Evolutionary conservation across 176 grass and related monocot species (phyloP), one percentile per base, ranked within the genome.

Genomic region (Triticum monococcum): DNA sequence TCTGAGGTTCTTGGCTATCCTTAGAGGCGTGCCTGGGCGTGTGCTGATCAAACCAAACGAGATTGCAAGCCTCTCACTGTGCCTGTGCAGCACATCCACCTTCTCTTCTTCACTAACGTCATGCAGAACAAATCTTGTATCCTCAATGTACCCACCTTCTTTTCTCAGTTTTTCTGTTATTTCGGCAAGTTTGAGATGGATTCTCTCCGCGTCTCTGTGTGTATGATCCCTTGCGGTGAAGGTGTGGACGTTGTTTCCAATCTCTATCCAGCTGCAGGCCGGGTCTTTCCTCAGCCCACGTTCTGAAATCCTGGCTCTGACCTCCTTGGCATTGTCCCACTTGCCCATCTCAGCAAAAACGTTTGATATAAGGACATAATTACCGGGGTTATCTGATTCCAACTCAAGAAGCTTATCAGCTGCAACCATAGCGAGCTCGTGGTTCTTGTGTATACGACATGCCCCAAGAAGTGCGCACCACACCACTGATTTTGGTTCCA

Each of bases 381-480:
- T 91, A 67, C 91, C 93, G 22, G 91, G 88, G 33, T 88, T 98
- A 75, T 91, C 78, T 37, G 91, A 91, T 40, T 95, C 93, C 62
- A 92, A 60, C 65, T 98, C 86, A 50, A 92, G 87, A 79, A 95
- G 90, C 82, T 92, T 95, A 57, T 91, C 32, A 11, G 94, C 89
- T 74, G 88, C 91, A 87, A 91, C 23, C 61, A 84, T 31, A 33
- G 89, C 90, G 45, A 95, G 79, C 23, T 89, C 43, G 33, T 95
- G 79, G 76, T 90, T 86, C 83, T 37, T 90, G 87, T 95, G 88
- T 56, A 94, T 78, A 22, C 69, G 84, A 40, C 96, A 98, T 61
- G 96, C 89, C 6, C 86, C 90, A 79, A 98, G 96, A 66, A 98
- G 93, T 22, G 90, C 93, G 61, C 88, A 93, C 96, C 96, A 98